These are phyloP conservation scores for Mycosarcoma maydis DNA, from an alignment of 1,284 basidiomycete genomes.

Conservation along the genomic window DNA sequence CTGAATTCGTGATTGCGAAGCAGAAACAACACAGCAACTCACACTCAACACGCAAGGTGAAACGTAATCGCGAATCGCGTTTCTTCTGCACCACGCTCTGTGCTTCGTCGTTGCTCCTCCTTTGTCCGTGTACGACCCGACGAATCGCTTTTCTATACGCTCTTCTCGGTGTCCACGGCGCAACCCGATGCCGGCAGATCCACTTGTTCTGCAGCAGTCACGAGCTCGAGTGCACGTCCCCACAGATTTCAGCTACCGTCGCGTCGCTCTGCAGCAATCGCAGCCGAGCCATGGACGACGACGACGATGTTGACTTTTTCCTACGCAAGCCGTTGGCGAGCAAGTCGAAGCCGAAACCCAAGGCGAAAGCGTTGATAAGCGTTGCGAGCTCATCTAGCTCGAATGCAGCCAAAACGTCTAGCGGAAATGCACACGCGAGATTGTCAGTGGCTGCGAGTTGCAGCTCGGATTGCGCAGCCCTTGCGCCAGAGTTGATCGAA, in stretches of 20 bases:
- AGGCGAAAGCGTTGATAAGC: background rate
- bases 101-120: too few relatives aligned
- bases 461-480: conserved; percentile 1
- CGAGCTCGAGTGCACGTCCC: background rate
- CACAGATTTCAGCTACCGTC: background rate
- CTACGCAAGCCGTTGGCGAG: conserved; percentile 13
- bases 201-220: background rate
- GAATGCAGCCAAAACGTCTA: background rate
- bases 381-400: background rate
- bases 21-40: too few relatives aligned
- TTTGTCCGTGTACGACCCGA: background rate
- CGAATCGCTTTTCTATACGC: too few relatives aligned
- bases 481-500: background rate
- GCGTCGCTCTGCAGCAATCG: background rate
- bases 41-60: too few relatives aligned
- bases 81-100: too few relatives aligned
- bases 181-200: background rate
- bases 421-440: background rate
- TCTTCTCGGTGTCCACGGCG: too few relatives aligned
- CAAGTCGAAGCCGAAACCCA: conserved; percentile 14
- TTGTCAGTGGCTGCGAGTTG: conserved; percentile 3
- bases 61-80: too few relatives aligned
- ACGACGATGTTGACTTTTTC: conserved; percentile 37
- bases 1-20: too few relatives aligned
- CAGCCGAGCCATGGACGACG: conserved; percentile 30